A percentile compares a stretch with the other conserved stretches of the same genome.
These are phyloP conservation scores for Acanthamoeba quina DNA, from an alignment of 208 protist genomes.

Conservation along the genomic window DNA sequence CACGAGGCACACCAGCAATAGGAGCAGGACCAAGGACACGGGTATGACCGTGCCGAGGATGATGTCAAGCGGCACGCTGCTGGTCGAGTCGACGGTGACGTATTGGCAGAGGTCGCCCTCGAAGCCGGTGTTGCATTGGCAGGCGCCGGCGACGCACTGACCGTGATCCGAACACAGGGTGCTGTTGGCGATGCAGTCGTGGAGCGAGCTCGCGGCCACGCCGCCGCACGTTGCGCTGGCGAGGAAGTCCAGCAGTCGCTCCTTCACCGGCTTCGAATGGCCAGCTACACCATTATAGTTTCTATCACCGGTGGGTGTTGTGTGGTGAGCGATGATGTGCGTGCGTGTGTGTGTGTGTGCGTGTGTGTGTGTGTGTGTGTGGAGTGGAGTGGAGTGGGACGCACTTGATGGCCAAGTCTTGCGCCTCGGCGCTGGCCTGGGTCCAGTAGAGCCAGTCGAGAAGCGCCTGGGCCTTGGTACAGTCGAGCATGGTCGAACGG, in stretches of 20 bases:
- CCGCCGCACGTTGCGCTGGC: background rate
- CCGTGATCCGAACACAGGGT: slow-evolving; percentile 3
- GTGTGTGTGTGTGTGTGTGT: background rate
- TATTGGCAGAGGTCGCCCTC: slow-evolving; percentile 14
- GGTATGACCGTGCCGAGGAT: background rate
- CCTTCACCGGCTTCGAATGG: background rate
- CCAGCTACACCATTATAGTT: background rate
- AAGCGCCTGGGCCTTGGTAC: background rate
- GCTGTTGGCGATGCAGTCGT: slow-evolving; percentile 19
- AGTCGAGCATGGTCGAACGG: background rate
- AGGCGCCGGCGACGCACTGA: background rate
- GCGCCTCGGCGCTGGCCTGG: background rate
- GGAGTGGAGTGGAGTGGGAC: background rate
- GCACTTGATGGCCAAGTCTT: slow-evolving; percentile 35
- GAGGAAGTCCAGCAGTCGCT: background rate
- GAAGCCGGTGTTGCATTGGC: slow-evolving; percentile 11
- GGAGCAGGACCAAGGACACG: background rate
- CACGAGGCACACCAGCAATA: background rate
- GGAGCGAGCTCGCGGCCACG: background rate
- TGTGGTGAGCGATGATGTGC: no score
- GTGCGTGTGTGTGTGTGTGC: background rate
- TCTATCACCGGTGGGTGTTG: background rate
- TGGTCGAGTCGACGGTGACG: background rate
- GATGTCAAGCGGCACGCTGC: background rate
- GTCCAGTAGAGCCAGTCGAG: slow-evolving; percentile 47